These are phyloP conservation scores for Pelomyxa schiedti DNA, from an alignment of 78 protist genomes.

Conservation along the genomic window DNA sequence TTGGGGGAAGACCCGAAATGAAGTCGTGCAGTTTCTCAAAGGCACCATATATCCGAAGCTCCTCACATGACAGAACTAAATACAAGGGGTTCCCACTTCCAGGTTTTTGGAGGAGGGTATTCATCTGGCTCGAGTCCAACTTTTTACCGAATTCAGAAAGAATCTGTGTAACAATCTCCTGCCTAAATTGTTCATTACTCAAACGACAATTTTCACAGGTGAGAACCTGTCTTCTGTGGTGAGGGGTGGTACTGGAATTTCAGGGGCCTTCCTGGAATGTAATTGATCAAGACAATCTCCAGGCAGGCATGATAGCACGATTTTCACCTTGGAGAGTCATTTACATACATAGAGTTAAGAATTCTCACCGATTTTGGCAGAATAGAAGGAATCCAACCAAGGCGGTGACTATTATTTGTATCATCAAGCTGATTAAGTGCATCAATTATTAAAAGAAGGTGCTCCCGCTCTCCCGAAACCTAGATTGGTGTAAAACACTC, in stretches of 20 bases:
- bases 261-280: slow-evolving; percentile 2
- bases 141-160: slow-evolving; percentile 14
- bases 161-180: slow-evolving; percentile 4
- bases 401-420: slow-evolving; percentile 14
- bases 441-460: slow-evolving; percentile 38
- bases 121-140: background rate
- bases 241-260: slow-evolving; percentile 21
- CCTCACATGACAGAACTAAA: background rate
- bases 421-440: slow-evolving; percentile 41
- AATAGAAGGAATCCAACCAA: slow-evolving; percentile 62
- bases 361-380: too few relatives aligned
- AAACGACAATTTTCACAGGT: too few relatives aligned
- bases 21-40: background rate
- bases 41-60: background rate
- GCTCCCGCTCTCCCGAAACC: slow-evolving; percentile 10
- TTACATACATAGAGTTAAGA: too few relatives aligned
- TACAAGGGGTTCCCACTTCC: slow-evolving; percentile 5
- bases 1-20: background rate
- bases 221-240: slow-evolving; percentile 21
- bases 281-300: slow-evolving; percentile 13
- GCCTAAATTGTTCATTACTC: too few relatives aligned
- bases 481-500: too few relatives aligned
- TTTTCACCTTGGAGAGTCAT: slow-evolving; percentile 9
- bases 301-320: slow-evolving; percentile 6
- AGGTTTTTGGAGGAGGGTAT: background rate